Conservation (phyloP, 2,329 filamentous ascomycete genomes). For the Colletotrichum gloeosporioides region DNA sequence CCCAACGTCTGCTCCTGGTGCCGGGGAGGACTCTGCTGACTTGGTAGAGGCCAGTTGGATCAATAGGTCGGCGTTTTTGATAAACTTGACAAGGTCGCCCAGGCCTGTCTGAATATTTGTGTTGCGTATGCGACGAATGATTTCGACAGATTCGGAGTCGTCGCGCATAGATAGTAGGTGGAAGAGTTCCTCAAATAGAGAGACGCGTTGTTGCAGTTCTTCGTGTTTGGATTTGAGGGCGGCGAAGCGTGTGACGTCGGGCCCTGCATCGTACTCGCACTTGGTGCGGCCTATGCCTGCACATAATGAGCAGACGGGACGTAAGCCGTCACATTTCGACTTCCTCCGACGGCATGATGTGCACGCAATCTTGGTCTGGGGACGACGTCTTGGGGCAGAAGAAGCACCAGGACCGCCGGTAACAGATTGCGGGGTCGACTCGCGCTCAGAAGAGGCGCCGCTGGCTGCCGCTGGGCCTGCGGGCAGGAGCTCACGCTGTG, state of each 20-base stretch:
- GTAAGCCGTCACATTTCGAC: conserved; percentile 22
- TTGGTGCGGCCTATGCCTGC: conserved; percentile 17
- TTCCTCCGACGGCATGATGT: conserved; percentile 20
- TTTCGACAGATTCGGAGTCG: conserved; percentile 21
- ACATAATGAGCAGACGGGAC: conserved; percentile 22
- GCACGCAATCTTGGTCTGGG: conserved; percentile 23
- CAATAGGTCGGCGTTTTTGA: conserved; percentile 22
- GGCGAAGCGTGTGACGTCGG: conserved; percentile 20
- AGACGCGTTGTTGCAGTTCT: conserved; percentile 14
- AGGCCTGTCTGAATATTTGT: conserved; percentile 13
- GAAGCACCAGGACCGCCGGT: neutral
- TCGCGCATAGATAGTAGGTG: conserved; percentile 11
- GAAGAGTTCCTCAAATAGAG: conserved; percentile 20
- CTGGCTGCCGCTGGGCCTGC: conserved; percentile 11
- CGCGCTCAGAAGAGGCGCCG: conserved; percentile 10
- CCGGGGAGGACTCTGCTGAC: neutral
- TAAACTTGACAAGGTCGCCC: conserved; percentile 18
- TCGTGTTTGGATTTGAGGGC: conserved; percentile 20
- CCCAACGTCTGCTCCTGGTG: neutral
- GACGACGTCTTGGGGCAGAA: conserved; percentile 7
- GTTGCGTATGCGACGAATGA: conserved; percentile 19
- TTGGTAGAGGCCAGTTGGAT: conserved; percentile 8
- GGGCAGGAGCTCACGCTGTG: conserved; percentile 21
- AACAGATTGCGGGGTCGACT: conserved; percentile 11
- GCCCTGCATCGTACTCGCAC: conserved; percentile 23